Conservation (phyloP, 352 stramenopile species). For the Phytophthora rubi region DNA sequence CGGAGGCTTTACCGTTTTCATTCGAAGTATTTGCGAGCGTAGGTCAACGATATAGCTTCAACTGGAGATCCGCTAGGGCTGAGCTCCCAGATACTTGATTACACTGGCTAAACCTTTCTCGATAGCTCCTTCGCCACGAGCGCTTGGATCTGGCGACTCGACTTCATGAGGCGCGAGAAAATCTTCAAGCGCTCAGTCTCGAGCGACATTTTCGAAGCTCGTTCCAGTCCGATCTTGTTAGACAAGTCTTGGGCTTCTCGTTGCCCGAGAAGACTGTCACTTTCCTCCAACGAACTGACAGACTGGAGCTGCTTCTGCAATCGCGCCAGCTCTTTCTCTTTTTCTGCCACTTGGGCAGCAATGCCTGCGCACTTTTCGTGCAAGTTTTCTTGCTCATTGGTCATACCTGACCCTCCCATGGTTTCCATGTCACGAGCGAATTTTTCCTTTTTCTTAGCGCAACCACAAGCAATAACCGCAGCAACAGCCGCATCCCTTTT, state of each 20-base stretch:
- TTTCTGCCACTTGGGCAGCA: slow-evolving; percentile 23
- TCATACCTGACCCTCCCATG: background rate
- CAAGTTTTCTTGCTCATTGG: slow-evolving; percentile 9
- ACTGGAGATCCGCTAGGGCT: too few species aligned
- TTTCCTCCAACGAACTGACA: slow-evolving; percentile 18
- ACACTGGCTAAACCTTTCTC: background rate
- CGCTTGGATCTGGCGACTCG: slow-evolving; percentile 29
- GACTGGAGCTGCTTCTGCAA: slow-evolving; percentile 26
- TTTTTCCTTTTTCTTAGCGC: slow-evolving; percentile 5
- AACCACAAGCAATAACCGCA: slow-evolving; percentile 27
- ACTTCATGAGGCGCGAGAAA: slow-evolving; percentile 39
- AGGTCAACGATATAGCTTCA: too few species aligned
- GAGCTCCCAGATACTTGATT: background rate
- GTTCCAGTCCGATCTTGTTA: slow-evolving; percentile 26
- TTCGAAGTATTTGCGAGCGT: too few species aligned
- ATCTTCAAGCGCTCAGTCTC: slow-evolving; percentile 28
- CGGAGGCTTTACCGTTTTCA: too few species aligned
- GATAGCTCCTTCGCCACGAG: slow-evolving; percentile 13
- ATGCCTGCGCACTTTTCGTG: slow-evolving; percentile 30
- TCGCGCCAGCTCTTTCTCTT: slow-evolving; percentile 22
- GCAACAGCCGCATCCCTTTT: slow-evolving; percentile 43
- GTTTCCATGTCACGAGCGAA: slow-evolving; percentile 10
- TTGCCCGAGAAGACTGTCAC: background rate
- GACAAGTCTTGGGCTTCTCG: slow-evolving; percentile 22
- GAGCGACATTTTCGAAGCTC: slow-evolving; percentile 27